Base-by-base conservation (phyloP, 1,139 yeast genomes). In the Maudiozyma humilis region DNA sequence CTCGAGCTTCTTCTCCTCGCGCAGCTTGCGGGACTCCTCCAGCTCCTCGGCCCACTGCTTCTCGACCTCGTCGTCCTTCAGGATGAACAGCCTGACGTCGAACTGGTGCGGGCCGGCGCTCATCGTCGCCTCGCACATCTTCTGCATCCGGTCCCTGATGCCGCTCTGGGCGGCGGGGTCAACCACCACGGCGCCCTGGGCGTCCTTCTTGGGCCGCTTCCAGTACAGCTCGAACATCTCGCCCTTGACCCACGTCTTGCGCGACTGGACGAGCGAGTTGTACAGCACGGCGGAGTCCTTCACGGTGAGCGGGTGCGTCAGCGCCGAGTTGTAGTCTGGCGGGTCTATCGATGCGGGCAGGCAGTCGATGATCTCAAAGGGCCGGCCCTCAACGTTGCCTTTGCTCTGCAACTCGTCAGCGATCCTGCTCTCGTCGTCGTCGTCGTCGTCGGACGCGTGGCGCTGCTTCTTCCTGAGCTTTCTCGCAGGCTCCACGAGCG, bases 31-130 rank as follows among this genome's bases (percentile, higher is more conserved):
- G 63, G 60, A 65, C 51, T 49, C 37, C 36, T 58, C 63, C 47
- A 64, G 66, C 38, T 62, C 67, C 33, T 57, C 57, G 35, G 59
- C 63, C 64, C 72, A 64, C 43, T 57, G 56, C 43, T 49, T 55
- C 51, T 70, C 74, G 36, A 66, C 59, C 38, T 66, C 70, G 34
- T 80, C 95, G 55, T 87, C 95, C 54, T 86, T 85, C 42, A 88
- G 78, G 20, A 88, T 81, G 62, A 85, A 91, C 38, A 91, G 63
- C 49, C 94, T 70, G 5, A 83, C 74, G 36, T 82, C 88, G 61
- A 86, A 85, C 0, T 69, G 65, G 64, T 91, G 98, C 0, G 96
- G 96, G 0, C 96, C 97, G 32, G 84, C 70, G 4, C 72, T 70
- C 67, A 88, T 64, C 0, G 70, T 66, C 46, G 89, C 79, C 53